phyloP scores from a whole-genome alignment of 1,139 yeast species.

The Taphrina pruni region DNA sequence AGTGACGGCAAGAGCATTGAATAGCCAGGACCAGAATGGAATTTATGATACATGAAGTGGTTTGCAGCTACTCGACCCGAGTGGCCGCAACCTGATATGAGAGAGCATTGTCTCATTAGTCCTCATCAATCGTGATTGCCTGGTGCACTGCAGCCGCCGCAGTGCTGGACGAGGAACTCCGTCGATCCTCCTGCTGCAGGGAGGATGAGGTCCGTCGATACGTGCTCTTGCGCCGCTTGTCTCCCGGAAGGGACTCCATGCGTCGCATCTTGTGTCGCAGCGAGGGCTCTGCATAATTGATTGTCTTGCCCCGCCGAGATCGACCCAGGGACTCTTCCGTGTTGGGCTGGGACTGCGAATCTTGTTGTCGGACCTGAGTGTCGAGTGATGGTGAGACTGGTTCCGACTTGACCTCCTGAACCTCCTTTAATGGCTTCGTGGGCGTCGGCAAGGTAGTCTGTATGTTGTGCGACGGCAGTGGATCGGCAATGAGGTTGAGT shows the following conservation, averaged over 20 bases:
- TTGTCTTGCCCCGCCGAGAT: conserved; percentile 58
- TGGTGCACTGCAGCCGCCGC: background rate
- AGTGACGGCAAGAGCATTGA: too few relatives aligned
- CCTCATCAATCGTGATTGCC: conserved; percentile 31
- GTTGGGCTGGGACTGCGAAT: background rate
- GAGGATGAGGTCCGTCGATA: conserved; percentile 23
- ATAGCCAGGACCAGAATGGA: too few relatives aligned
- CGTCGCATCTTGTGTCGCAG: conserved; percentile 73
- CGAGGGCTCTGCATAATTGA: conserved; percentile 74
- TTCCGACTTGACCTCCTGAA: conserved; percentile 35
- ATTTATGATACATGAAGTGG: too few relatives aligned
- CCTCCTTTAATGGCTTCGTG: conserved; percentile 15
- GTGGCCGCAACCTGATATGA: too few relatives aligned
- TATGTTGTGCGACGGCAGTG: conserved; percentile 19
- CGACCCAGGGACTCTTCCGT: conserved; percentile 19
- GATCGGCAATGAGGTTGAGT: conserved; percentile 23
- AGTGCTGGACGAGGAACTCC: conserved; percentile 10
- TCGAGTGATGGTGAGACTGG: conserved; percentile 26
- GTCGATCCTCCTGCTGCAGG: background rate
- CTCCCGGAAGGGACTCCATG: conserved; percentile 56
- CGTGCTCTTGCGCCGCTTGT: conserved; percentile 37
- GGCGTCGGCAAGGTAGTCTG: background rate
- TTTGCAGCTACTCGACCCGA: too few relatives aligned
- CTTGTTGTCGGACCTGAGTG: background rate
- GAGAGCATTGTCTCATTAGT: background rate